phyloP scores from a whole-genome alignment of 805 yeast species.

The Cyberlindnera japonica region DNA sequence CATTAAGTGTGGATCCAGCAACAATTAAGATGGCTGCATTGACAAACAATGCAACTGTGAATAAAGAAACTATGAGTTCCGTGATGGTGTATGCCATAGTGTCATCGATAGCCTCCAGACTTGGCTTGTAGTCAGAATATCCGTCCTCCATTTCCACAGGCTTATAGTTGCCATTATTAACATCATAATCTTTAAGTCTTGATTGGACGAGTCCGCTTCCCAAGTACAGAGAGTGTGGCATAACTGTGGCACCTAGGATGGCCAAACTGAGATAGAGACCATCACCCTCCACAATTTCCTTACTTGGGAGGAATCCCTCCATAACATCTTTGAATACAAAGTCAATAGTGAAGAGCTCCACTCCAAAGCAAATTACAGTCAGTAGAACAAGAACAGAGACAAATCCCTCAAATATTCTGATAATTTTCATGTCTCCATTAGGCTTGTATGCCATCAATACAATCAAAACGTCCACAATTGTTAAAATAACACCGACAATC shows the following conservation, averaged over 20 bases:
- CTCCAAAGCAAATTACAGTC: slow-evolving; percentile 80
- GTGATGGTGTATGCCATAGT: slow-evolving; percentile 79
- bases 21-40: slow-evolving; percentile 86
- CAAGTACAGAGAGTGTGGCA: slow-evolving; percentile 88
- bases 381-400: slow-evolving; percentile 75
- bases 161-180: slow-evolving; percentile 57
- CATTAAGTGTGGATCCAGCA: slow-evolving; percentile 80
- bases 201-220: slow-evolving; percentile 91
- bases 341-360: slow-evolving; percentile 72
- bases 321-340: slow-evolving; percentile 55
- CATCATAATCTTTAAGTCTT: slow-evolving; percentile 74
- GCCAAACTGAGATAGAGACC: slow-evolving; percentile 83
- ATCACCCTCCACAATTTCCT: slow-evolving; percentile 47
- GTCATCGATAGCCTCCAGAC: slow-evolving; percentile 74
- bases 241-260: slow-evolving; percentile 87
- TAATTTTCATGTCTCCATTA: slow-evolving; percentile 70
- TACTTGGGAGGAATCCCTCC: slow-evolving; percentile 61
- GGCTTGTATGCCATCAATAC: slow-evolving; percentile 88
- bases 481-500: slow-evolving; percentile 76
- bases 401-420: slow-evolving; percentile 76
- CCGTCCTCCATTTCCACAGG: slow-evolving; percentile 28
- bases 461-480: slow-evolving; percentile 80
- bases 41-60: slow-evolving; percentile 88
- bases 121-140: slow-evolving; percentile 61
- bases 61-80: slow-evolving; percentile 76